phyloP scores from a whole-genome alignment of 2,329 filamentous ascomycete genomes.

The Lecanosticta acicola region DNA sequence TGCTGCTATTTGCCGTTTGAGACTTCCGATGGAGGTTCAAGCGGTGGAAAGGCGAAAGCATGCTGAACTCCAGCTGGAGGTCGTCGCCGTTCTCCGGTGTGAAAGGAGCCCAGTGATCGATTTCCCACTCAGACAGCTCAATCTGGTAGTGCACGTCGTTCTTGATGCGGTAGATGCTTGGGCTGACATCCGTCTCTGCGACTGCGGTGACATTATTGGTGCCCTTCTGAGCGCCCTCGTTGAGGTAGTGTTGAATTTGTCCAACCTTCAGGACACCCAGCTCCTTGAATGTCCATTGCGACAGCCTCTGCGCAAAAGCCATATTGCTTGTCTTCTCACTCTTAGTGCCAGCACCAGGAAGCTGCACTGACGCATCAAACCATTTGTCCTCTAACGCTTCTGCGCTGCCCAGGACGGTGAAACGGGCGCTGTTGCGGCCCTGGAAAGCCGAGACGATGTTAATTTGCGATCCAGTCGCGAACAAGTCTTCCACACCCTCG shows the following conservation, averaged over 20 bases:
- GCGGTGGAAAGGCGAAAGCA: constrained; percentile 96
- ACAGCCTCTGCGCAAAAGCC: constrained; percentile 76
- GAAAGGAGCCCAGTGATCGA: constrained; percentile 71
- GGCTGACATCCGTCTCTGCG: constrained; percentile 58
- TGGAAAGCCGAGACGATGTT: constrained; percentile 78
- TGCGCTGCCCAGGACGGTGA: constrained; percentile 76
- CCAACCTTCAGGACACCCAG: constrained; percentile 82
- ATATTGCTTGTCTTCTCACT: constrained; percentile 66
- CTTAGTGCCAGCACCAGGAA: constrained; percentile 45
- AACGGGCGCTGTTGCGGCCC: constrained; percentile 85
- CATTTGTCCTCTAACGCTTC: constrained; percentile 85
- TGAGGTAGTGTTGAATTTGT: constrained; percentile 68
- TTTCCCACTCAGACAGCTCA: constrained; percentile 77
- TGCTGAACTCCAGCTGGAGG: constrained; percentile 93
- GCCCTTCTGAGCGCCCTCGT: constrained; percentile 46
- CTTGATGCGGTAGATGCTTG: constrained; percentile 89
- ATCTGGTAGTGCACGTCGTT: constrained; percentile 87
- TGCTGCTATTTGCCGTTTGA: constrained; percentile 60
- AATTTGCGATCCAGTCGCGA: constrained; percentile 78
- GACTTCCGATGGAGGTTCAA: constrained; percentile 58
- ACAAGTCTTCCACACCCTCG: constrained; percentile 68
- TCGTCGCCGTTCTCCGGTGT: constrained; percentile 62
- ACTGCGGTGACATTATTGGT: constrained; percentile 31
- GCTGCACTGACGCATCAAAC: constrained; percentile 74
- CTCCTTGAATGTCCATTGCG: constrained; percentile 97